Conservation (phyloP, 2,329 filamentous ascomycete species). For the Alternaria triticimaculans region DNA sequence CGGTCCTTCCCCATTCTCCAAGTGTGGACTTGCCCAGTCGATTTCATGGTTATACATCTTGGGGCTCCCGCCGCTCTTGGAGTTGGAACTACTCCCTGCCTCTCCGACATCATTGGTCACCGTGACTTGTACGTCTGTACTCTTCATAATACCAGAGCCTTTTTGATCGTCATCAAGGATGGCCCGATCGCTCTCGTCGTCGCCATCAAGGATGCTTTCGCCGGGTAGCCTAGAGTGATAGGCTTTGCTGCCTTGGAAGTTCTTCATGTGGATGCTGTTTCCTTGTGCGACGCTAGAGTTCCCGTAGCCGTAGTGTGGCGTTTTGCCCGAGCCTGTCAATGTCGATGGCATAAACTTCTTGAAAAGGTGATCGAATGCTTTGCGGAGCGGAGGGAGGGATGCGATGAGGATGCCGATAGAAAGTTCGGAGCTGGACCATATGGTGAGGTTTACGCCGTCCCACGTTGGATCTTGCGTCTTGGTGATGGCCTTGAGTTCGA, state of each 20-base stretch:
- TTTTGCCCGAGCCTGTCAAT: slow-evolving; percentile 10
- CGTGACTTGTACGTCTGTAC: slow-evolving; percentile 31
- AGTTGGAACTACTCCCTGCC: not conserved
- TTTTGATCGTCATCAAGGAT: slow-evolving; percentile 32
- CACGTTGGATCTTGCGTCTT: slow-evolving; percentile 33
- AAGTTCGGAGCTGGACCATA: slow-evolving; percentile 36
- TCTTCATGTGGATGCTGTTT: slow-evolving; percentile 19
- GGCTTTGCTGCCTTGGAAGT: slow-evolving; percentile 25
- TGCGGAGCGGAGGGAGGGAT: slow-evolving; percentile 35
- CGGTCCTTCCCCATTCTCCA: not conserved
- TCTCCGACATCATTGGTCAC: slow-evolving; percentile 14
- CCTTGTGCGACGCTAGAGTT: slow-evolving; percentile 1
- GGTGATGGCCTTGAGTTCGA: slow-evolving; percentile 30
- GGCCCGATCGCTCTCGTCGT: slow-evolving; percentile 36
- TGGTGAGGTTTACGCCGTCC: slow-evolving; percentile 31
- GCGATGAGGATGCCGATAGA: slow-evolving; percentile 31
- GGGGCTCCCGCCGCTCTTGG: not conserved
- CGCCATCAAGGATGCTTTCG: slow-evolving; percentile 31
- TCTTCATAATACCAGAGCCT: slow-evolving; percentile 30
- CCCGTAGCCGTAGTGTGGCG: slow-evolving; percentile 20
- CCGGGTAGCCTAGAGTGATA: slow-evolving; percentile 27
- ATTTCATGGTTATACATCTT: slow-evolving; percentile 10
- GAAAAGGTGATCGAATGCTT: slow-evolving; percentile 30
- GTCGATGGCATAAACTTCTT: slow-evolving; percentile 23
- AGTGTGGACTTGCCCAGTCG: slow-evolving; percentile 15